These are phyloP conservation scores for Podila epigama DNA, from an alignment of 192 early-diverging fungal genomes.

Conservation along the genomic window DNA sequence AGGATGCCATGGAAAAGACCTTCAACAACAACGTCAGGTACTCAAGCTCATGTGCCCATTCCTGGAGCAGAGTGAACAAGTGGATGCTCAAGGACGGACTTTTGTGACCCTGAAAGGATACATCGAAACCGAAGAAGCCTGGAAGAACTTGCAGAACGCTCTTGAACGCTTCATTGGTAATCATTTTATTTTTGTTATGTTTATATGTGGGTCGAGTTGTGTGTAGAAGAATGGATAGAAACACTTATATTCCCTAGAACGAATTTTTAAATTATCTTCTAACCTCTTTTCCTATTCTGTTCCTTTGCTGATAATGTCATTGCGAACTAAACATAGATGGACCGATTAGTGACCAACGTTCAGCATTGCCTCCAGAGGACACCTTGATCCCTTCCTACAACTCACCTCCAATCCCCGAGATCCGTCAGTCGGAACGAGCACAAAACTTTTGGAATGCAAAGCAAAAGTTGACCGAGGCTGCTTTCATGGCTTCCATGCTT, in stretches of 20 bases:
- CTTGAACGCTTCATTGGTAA: slow-evolving; percentile 38
- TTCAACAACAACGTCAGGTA: background rate
- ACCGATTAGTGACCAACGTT: slow-evolving; percentile 24
- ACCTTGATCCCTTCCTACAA: slow-evolving; percentile 44
- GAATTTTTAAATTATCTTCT: background rate
- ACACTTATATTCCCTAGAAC: no score
- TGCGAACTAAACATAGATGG: slow-evolving; percentile 23
- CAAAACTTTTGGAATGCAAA: slow-evolving; percentile 27
- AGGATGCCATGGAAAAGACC: background rate
- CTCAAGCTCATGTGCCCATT: slow-evolving; percentile 27
- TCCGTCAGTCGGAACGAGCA: slow-evolving; percentile 15
- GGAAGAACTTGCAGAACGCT: slow-evolving; percentile 9
- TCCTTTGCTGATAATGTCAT: no score
- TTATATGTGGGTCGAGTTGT: background rate
- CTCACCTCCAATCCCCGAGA: slow-evolving; percentile 26
- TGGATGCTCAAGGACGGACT: slow-evolving; percentile 4
- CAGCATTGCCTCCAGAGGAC: slow-evolving; percentile 38
- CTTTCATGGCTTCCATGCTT: background rate
- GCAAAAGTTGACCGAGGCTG: background rate
- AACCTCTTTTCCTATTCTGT: background rate
- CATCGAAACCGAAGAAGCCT: slow-evolving; percentile 35
- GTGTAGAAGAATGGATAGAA: no score
- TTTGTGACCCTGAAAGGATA: slow-evolving; percentile 33
- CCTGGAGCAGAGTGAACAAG: slow-evolving; percentile 19
- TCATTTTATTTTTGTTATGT: background rate